Evolutionary conservation across 352 stramenopile species (phyloP), one percentile per base, ranked within the genome.

Genomic region (Globisporangium paddicum): DNA sequence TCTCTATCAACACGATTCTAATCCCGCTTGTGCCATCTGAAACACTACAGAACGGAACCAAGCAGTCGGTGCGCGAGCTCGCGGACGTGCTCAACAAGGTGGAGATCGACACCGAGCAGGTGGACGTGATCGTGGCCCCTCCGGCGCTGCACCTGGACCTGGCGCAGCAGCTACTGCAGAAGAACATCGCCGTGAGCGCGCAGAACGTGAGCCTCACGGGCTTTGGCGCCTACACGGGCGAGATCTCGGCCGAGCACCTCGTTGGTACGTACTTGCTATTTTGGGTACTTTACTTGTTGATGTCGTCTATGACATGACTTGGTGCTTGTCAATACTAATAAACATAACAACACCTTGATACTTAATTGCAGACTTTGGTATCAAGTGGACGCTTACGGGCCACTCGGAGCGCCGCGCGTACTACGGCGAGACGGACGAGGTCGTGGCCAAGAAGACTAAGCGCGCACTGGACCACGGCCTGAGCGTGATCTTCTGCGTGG

Each of bases 401-500:
- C 94, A 98, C 79, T 97, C 87, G 45, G 94, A 98, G 72, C 79
- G 94, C 53, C 88, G 94, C 55, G 84, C 86, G 60, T 94, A 95
- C 66, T 97, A 96, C 63, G 77, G 71, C 90, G 83, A 98, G 71
- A 93, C 80, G 34, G 91, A 98, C 61, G 77, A 96, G 61, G 75
- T 96, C 55, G 96, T 98, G 65, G 97, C 97, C 59, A 79, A 86
- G 60, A 97, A 98, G 83, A 96, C 93, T 51, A 96, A 94, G 73
- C 73, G 89, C 30, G 94, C 93, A 32, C 67, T 98, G 1, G 79
- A 89, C 58, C 68, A 95, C 28, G 96, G 90, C 2, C 73, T 98
- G 32, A 89, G 86, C 41, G 87, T 96, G 45, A 98, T 99, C 75
- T 95, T 99, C 66, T 99, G 96, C 66, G 98, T 99, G 66, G 96